Evolutionary conservation across 495 filamentous ascomycete genomes (phyloP), one percentile per base, ranked within the genome.

Genomic region (Lasiosphaeria hispida): DNA sequence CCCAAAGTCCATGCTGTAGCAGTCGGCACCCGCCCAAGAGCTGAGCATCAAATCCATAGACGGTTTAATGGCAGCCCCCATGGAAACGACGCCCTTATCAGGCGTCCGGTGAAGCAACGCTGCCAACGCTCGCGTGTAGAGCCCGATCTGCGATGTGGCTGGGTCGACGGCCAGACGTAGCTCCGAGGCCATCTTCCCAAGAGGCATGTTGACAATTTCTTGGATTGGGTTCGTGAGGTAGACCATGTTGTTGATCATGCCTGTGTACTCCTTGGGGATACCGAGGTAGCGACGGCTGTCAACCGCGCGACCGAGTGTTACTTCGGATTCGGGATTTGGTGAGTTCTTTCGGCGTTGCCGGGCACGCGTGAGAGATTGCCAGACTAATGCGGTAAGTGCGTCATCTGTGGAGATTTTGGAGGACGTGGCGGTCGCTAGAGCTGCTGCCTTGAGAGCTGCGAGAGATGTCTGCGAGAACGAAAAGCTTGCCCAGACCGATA

Each of bases 1-100:
- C n/a, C 69, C 68, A 39, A 83, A 84, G 60, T 83, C 76, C 10
- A 78, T 63, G 0, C 67, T 61, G 58, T 79, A 80, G 59, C 63
- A 75, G 14, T 73, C 61, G 15, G 77, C 48, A 40, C 78, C 77
- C 0, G 77, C 69, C 83, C 80, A 86, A 8, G 80, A 85, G 61
- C 77, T 81, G 4, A 84, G 44, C 72, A 78, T 74, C 8, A 83
- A 57, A 53, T 83, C 81, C 17, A 49, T 55, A 0, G 69, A 64
- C 23, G 57, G 18, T 7, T 34, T 34, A 11, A 48, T 57, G 30
- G 72, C 55, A 8, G 66, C 69, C 4, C 69, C 66, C 48, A 75
- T 49, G 6, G 55, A 65, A 10, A 73, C 37, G 5, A 45, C 53
- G 7, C 43, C 64, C 42, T 72, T 77, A 43, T 80, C 71, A n/a